These are phyloP conservation scores for Clavariopsis aquatica DNA, from an alignment of 495 filamentous ascomycete species.

Conservation along the genomic window DNA sequence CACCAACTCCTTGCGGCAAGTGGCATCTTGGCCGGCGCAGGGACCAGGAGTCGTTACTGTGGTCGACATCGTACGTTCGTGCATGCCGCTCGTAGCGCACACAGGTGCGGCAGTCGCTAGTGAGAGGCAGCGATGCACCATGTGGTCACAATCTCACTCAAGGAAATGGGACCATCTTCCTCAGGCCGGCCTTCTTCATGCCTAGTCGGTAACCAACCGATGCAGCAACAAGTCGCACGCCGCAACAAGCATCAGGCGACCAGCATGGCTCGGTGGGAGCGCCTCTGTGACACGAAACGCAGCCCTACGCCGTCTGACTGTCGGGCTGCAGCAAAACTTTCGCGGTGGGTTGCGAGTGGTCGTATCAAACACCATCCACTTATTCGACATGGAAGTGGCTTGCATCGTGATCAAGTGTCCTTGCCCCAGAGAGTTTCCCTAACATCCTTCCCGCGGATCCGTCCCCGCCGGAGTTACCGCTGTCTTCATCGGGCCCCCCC, in stretches of 20 bases:
- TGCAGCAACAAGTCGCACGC: conserved; percentile 1
- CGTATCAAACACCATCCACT: background rate
- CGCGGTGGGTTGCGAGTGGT: background rate
- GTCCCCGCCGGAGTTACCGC: conserved; percentile 9
- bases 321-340: background rate
- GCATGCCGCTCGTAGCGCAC: conserved; percentile 24
- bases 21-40: conserved; percentile 10
- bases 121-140: background rate
- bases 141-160: conserved; percentile 3
- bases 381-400: background rate
- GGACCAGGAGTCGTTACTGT: conserved; percentile 3
- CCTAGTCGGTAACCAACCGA: conserved; percentile 5
- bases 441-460: conserved; percentile 19
- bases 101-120: background rate
- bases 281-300: conserved; percentile 29
- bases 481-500: conserved; percentile 6
- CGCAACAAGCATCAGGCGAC: background rate
- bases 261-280: background rate
- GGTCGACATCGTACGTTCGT: background rate
- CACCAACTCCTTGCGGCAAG: background rate
- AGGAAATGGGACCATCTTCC: background rate
- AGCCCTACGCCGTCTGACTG: conserved; percentile 27
- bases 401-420: background rate
- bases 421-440: background rate
- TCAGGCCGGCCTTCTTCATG: background rate